Evolutionary conservation across 192 early-diverging fungal genomes (phyloP), one percentile per base, ranked within the genome.

Genomic region (Dimargaris xerosporica): DNA sequence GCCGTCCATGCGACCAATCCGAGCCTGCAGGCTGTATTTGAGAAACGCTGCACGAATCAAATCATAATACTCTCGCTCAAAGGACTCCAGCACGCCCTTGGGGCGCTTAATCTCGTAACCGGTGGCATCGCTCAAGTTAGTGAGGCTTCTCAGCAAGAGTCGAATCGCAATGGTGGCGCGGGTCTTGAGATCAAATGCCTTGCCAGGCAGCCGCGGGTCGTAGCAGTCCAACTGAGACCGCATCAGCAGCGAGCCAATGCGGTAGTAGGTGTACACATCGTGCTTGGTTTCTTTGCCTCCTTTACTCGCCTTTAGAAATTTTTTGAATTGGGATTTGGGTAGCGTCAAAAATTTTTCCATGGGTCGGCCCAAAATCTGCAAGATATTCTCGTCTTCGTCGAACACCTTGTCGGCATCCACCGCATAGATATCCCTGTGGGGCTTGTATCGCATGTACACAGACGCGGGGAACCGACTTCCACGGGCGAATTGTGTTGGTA

Each of bases 1-100:
- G 1, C 94, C 94, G 66, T 94, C 92, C 94, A 97, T 97, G 62
- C 86, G 81, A 3, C 94, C 94, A 47, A 97, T 93, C 6, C 91
- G 84, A 2, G 80, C 89, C 73, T 97, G 94, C 54, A 94, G 85
- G 70, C 85, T 93, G 72, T 71, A 73, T 69, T 94, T 97, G 45
- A 97, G 71, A 64, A 93, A 88, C 5, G 90, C 87, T 0, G 87
- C 84, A n/a, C 91, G 84, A 30, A 89, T 77, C 90, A 94, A 91
- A 70, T 94, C 94, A 66, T 88, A 89, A 67, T 91, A 88, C 73
- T 97, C 94, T 48, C 91, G 78, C 70, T 97, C 94, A 71, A 88
- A 97, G 3, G 85, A 89, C 64, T 87, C 75, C 39, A 82, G 54
- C 13, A 83, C 69, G 1, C 94, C 94, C 52, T 52, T 21, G 15